These are phyloP conservation scores for Aspergillus spinulosporus DNA, from an alignment of 2,329 filamentous ascomycete species.

Conservation along the genomic window DNA sequence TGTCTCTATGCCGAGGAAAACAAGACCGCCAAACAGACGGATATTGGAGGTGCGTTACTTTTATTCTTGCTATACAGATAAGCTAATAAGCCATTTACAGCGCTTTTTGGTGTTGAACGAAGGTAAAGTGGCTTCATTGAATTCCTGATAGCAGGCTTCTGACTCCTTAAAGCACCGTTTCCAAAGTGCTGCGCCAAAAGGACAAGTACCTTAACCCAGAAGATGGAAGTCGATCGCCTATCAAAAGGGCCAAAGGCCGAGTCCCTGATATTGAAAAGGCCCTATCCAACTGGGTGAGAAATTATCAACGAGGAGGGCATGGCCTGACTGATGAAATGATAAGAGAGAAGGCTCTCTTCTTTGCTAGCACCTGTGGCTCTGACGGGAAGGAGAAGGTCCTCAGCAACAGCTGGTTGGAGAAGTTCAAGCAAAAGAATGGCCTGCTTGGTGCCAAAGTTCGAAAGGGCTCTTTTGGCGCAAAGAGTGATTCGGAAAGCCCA, in stretches of 20 bases:
- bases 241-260: slow-evolving; percentile 81
- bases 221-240: slow-evolving; percentile 74
- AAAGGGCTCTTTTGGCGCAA: slow-evolving; percentile 50
- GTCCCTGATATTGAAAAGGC: slow-evolving; percentile 90
- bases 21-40: slow-evolving; percentile 87
- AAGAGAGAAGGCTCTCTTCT: slow-evolving; percentile 78
- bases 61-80: neutral
- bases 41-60: slow-evolving; percentile 72
- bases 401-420: slow-evolving; percentile 81
- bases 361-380: slow-evolving; percentile 70
- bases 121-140: slow-evolving; percentile 62
- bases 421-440: slow-evolving; percentile 89
- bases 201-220: slow-evolving; percentile 88
- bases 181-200: slow-evolving; percentile 90
- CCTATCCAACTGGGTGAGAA: slow-evolving; percentile 81
- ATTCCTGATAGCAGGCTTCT: slow-evolving; percentile 17
- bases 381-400: slow-evolving; percentile 71
- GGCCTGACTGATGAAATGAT: slow-evolving; percentile 78
- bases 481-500: slow-evolving; percentile 68
- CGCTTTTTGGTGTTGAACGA: slow-evolving; percentile 92
- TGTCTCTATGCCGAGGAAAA: slow-evolving; percentile 91
- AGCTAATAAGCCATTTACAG: slow-evolving; percentile 44
- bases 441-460: slow-evolving; percentile 56
- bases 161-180: slow-evolving; percentile 74
- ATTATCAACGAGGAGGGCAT: slow-evolving; percentile 73